Evolutionary conservation across 495 filamentous ascomycete genomes (phyloP), one percentile per base, ranked within the genome.

Genomic region (Geopyxis carbonaria): DNA sequence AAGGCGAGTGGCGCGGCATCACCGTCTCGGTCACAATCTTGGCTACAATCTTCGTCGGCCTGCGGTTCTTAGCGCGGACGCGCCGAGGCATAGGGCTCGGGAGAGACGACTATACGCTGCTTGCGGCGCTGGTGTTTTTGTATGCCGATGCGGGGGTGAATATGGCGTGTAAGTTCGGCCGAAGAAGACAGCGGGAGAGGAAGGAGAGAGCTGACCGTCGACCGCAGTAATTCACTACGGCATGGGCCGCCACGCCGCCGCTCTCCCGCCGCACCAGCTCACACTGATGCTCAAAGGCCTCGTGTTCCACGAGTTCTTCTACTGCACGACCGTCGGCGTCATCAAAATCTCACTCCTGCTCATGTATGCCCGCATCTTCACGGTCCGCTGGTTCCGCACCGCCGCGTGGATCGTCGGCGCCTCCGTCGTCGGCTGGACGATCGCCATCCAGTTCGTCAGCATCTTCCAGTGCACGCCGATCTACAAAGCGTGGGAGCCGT

Each of bases 391-490:
- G n/a, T 21, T 31, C 23, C 6, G 22, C 22, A 2, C 15, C 15
- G 10, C 42, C 20, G 6, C n/a, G n/a, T 25, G 28, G 21, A 10
- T n/a, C 21, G 25, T 31, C 23, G 19, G 16, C 8, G 21, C 22
- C 39, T 8, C 34, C 7, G 15, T 30, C 9, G 20, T 32, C 2
- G 16, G 4, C 27, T 33, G 28, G 28, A 20, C 18, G 2, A 14
- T 16, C 15, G n/a, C 28, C 9, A 34, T 34, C 0, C 41, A 55
- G 30, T 27, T 51, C 8, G 54, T 45, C 0, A 49, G 58, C 0
- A 54, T 65, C 38, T 61, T 73, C 40, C 63, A 64, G 36, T 76
- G 72, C 43, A 61, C 52, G 0, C 71, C 73, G 0, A 45, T 76
- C 6, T 9, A 8, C 11, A 40, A 29, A 20, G 37, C 37, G 13